Base-by-base conservation (phyloP, 1,139 yeast species). In the Pichia kudriavzevii region DNA sequence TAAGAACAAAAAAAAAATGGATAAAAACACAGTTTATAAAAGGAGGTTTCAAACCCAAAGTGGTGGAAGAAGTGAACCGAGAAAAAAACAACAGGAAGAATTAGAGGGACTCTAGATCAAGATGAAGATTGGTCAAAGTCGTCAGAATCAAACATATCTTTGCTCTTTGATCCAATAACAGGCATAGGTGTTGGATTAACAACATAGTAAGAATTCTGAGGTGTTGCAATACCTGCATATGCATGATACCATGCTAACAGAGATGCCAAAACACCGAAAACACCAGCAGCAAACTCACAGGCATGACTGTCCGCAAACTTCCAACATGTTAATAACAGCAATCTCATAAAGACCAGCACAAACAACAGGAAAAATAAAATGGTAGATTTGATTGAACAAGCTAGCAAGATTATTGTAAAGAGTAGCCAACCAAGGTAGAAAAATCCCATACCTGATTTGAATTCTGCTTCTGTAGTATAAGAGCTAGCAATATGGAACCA, bases 191-290 rank as follows among this genome's bases (percentile, higher is more conserved):
- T 6, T n/a, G 42, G 40, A 5, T 39, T 22, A n/a, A 39, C 35
- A 16, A 39, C 39, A 22, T 39, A 39, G 12, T 45, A 45, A 24
- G 84, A 66, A 63, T 80, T 85, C 57, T 73, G 81, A 49, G 60
- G 61, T 46, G 72, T 81, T 37, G 93, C 84, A 34, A 85, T 60
- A 75, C 94, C 95, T 10, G 94, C 93, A 51, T 74, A 82, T 8
- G 95, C 95, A 57, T 82, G 82, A 56, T 84, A 85, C 88, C 91
- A 85, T 10, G 94, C 94, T 33, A 73, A 54, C 47, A 81, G 72
- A 2, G 95, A 82, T 24, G 88, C 76, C 22, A 84, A 56, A 11
- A 85, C 53, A 21, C 95, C 95, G 43, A 81, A 63, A 21, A 78
- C 80, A 43, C 95, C 95, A 11, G 40, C 94, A 20, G 87, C 93